phyloP scores from a whole-genome alignment of 2,329 filamentous ascomycete species.

The Neofusicoccum sp. region DNA sequence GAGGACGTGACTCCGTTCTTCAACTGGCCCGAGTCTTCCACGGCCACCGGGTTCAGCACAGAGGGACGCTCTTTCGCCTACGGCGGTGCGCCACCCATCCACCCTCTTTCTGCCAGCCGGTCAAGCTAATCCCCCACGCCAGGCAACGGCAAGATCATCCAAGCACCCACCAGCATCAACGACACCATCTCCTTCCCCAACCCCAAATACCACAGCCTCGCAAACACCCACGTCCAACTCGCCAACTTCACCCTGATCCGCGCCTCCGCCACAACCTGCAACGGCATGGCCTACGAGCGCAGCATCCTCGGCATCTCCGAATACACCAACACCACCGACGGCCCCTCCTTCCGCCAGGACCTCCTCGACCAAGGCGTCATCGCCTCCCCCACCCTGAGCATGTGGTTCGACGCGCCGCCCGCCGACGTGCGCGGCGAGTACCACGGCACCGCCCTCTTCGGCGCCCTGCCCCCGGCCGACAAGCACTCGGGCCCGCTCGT shows the following conservation, averaged over 20 bases:
- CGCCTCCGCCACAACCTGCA: constrained; percentile 22
- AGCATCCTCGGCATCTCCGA: constrained; percentile 32
- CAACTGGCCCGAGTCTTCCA: constrained; percentile 14
- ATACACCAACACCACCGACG: constrained; percentile 24
- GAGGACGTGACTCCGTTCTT: constrained; percentile 19
- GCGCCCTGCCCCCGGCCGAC: constrained; percentile 31
- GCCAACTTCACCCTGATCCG: constrained; percentile 26
- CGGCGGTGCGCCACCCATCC: no score
- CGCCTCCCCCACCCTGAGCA: constrained; percentile 28
- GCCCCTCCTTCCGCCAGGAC: constrained; percentile 33
- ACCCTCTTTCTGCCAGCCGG: not conserved
- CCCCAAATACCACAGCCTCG: not conserved
- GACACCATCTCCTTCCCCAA: constrained; percentile 16
- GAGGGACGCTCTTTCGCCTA: not conserved
- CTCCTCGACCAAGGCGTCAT: constrained; percentile 31
- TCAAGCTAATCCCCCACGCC: not conserved
- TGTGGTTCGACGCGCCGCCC: constrained; percentile 37
- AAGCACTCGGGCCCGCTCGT: constrained; percentile 36
- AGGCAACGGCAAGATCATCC: constrained; percentile 21
- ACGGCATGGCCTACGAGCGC: constrained; percentile 23
- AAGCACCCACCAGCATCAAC: constrained; percentile 11
- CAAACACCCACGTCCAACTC: constrained; percentile 25
- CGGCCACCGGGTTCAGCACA: not conserved
- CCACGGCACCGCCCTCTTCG: constrained; percentile 33
- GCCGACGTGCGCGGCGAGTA: constrained; percentile 24